Base-by-base conservation (phyloP, 2,329 filamentous ascomycete species). In the Arthrobotrys conoides region DNA sequence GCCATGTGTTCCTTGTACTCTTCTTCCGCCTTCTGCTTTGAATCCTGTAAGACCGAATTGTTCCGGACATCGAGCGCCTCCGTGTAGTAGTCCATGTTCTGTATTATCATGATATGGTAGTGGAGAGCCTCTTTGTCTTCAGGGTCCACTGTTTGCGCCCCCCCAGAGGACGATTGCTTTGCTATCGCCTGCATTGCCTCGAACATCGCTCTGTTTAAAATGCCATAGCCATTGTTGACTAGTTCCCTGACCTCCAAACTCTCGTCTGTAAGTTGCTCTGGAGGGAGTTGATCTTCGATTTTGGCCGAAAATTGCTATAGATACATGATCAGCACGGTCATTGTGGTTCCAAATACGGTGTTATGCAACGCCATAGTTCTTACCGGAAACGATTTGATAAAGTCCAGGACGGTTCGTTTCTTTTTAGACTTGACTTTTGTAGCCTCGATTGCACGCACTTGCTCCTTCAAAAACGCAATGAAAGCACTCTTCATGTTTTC, bases 341-440 rank as follows among this genome's bases (percentile, higher is more conserved):
- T 61, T 24, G n/a, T 8, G 20, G 36, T 59, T 12, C 49, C n/a
- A 0, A 81, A 27, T 82, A 0, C 81, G 14, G 51, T 20, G 36
- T 44, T 61, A 24, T 2, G 48, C 12, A 16, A 51, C 3, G 8
- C 1, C 20, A 20, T 8, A 9, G 9, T 82, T 64, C 57, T 73
- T 79, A 82, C 81, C 24, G 95, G 96, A 87, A 98, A 98, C 48
- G 95, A 91, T 80, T 93, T 92, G 87, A 98, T 95, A 84, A 98
- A 98, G 16, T 91, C 91, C 82, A 98, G 97, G 71, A 99, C 93
- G 10, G 96, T 95, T 5, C 41, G 14, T 81, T 96, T 92, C 87
- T 98, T 98, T 87, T 97, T 97, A 85, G 97, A 94, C 87, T 97
- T 97, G 84, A 99, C 95, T 85, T 98, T 98, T 46, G 94, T 98